Base-by-base conservation (phyloP, 805 yeast species). In the Monosporozyma aquatica region DNA sequence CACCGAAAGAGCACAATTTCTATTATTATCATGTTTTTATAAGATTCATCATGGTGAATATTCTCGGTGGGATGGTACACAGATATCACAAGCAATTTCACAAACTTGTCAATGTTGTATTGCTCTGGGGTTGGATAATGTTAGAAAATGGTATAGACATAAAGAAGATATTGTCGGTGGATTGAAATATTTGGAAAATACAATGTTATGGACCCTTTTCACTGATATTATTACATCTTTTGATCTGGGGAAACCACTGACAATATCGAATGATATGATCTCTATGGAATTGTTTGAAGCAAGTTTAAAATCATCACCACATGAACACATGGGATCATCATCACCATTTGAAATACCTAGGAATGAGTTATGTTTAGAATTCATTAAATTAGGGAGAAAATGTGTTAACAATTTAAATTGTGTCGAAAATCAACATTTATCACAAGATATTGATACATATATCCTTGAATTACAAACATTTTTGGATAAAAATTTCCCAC, bases 1-100 rank as follows among this genome's bases (percentile, higher is more conserved):
- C 26, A 38, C 59, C 7, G 65, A 61, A 29, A 51, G 54, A 35
- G 52, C 56, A 1, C 66, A 62, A 27, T 61, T 55, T 41, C 36
- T 59, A 7, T 40, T 58, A 18, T 41, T 61, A 10, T 45, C 47
- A 20, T 51, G 48, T 30, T 37, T 60, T 20, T 46, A 44, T 38
- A 44, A 47, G 34, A 38, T 47, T 4, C 42, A 40, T 35, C 36
- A 44, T 17, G 44, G 48, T 4, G 37, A 37, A 24, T 48, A 44
- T 21, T 54, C 55, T 14, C 46, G 41, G 5, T 46, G 47, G 44
- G 61, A 58, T 36, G 50, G 55, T 17, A 44, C 62, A 6, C 55
- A 57, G 32, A 32, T 53, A 14, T 44, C 47, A 4, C 43, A 47
- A n/a, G 21, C 54, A 6, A 44, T 58, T 8, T 47, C 50, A 8